These are phyloP conservation scores for Pichia insulana DNA, from an alignment of 805 yeast genomes.

Conservation along the genomic window DNA sequence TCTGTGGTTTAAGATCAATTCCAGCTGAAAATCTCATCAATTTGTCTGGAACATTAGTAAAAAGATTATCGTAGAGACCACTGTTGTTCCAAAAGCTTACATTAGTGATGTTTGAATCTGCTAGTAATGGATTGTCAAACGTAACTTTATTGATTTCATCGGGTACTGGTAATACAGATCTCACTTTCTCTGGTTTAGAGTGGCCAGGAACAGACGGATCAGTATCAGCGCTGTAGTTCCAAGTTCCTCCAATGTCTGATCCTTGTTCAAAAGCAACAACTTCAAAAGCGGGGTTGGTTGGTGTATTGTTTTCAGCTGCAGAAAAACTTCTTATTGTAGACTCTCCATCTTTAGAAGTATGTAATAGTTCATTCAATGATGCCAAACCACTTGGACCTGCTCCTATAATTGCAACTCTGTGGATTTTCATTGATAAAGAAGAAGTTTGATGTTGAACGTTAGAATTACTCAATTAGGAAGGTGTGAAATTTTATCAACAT, in stretches of 20 bases:
- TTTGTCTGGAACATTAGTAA: conserved; percentile 33
- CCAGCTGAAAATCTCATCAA: conserved; percentile 32
- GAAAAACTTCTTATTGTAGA: conserved; percentile 14
- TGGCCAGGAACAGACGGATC: conserved; percentile 14
- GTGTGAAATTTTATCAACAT: too few relatives aligned
- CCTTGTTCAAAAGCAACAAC: conserved; percentile 35
- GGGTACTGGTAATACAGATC: conserved; percentile 4
- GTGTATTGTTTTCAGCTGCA: conserved; percentile 2
- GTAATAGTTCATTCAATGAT: conserved; percentile 23
- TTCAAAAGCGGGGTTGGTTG: conserved; percentile 25
- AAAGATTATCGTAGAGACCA: conserved; percentile 27
- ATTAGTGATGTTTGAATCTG: neutral
- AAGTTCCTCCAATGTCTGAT: conserved; percentile 31
- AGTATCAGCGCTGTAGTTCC: conserved; percentile 21
- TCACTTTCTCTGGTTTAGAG: conserved; percentile 10
- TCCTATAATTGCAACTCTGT: conserved; percentile 17
- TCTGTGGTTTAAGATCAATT: conserved; percentile 13
- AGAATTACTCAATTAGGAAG: neutral
- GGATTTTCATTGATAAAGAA: neutral
- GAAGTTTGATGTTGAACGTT: too few relatives aligned
- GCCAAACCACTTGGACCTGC: conserved; percentile 18
- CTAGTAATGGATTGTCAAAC: neutral
- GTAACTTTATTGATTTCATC: neutral
- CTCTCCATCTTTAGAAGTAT: conserved; percentile 21
- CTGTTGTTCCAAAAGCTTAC: conserved; percentile 13